phyloP scores from a whole-genome alignment of 2,329 filamentous ascomycete species.

The Talaromyces pinophilus region DNA sequence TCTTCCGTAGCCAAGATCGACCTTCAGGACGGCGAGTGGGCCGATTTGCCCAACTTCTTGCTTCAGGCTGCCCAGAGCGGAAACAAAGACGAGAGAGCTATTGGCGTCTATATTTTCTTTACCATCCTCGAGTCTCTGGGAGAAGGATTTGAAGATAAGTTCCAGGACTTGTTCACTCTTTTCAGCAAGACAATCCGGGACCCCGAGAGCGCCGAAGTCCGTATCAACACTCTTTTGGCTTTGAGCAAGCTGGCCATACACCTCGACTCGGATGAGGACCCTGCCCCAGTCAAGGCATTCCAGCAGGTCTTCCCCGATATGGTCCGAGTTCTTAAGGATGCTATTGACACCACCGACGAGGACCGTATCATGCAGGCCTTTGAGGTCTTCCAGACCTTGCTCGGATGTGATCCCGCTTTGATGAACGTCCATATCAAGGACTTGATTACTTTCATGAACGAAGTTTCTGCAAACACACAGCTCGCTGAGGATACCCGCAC shows the following conservation, averaged over 20 bases:
- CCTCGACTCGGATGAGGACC: constrained; percentile 83
- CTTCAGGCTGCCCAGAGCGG: constrained; percentile 75
- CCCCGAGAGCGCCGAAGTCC: constrained; percentile 85
- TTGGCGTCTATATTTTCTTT: constrained; percentile 90
- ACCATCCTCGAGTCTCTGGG: constrained; percentile 87
- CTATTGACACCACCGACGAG: constrained; percentile 77
- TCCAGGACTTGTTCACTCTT: constrained; percentile 74
- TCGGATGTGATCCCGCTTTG: constrained; percentile 84
- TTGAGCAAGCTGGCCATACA: constrained; percentile 85
- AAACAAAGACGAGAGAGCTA: constrained; percentile 78
- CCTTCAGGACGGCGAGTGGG: constrained; percentile 83
- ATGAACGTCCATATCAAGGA: constrained; percentile 85
- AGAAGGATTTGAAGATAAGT: constrained; percentile 78
- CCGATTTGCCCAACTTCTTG: constrained; percentile 75
- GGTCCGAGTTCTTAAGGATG: constrained; percentile 84
- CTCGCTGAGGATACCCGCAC: constrained; percentile 82
- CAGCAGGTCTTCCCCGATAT: constrained; percentile 81
- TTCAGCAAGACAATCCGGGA: constrained; percentile 88
- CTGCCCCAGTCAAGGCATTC: constrained; percentile 70
- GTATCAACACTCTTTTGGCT: constrained; percentile 90
- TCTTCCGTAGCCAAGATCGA: constrained; percentile 84
- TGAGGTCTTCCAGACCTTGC: constrained; percentile 93
- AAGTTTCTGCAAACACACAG: constrained; percentile 73
- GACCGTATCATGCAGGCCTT: constrained; percentile 88
- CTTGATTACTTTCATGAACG: constrained; percentile 90